Base-by-base conservation (phyloP, 768 basidiomycete species). In the Trametes elegans region DNA sequence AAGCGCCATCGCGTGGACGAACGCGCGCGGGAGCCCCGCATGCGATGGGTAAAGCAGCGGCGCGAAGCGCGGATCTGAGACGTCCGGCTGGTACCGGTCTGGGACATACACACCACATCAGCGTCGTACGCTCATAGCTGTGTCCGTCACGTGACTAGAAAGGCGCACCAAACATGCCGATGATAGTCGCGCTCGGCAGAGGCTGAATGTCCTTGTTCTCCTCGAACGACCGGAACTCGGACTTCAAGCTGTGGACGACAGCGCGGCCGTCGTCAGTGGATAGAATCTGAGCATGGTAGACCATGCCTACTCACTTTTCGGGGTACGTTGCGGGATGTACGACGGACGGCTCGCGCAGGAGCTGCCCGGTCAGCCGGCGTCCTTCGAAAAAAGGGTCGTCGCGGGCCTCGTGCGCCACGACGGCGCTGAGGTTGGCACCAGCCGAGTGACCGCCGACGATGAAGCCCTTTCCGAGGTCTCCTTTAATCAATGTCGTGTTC, bases 401-500 rank as follows among this genome's bases (percentile, higher is more conserved):
- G 19, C 62, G 64, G 3, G 64, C 64, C 24, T 55, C 49, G 43
- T 62, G 64, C 5, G 65, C 59, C 1, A 69, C 27, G 7, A 52
- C 58, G 1, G 66, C 62, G 21, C 64, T 55, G 34, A 65, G 26
- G 14, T 66, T 64, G 0, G 36, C 70, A 3, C 69, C 68, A 0
- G 64, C 57, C 0, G 68, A 70, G 11, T 47, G 35, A 7, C 68
- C 71, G 0, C 59, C 64, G 41, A 70, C 42, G 9, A 70, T 49
- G 42, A 68, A 64, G 6, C 67, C 70, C 32, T 65, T 67, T 5
- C 34, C 26, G 14, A 62, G 52, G 35, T 58, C 59, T 0, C 52
- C 64, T 3, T 31, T 52, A 4, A 70, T 46, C 2, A 34, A 18
- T 0, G 32, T 18, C 3, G 51, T 24, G 47, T 62, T 60, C 2